phyloP scores from a whole-genome alignment of 192 early-diverging fungal genomes.

The Rhizoclosmatium sp. region DNA sequence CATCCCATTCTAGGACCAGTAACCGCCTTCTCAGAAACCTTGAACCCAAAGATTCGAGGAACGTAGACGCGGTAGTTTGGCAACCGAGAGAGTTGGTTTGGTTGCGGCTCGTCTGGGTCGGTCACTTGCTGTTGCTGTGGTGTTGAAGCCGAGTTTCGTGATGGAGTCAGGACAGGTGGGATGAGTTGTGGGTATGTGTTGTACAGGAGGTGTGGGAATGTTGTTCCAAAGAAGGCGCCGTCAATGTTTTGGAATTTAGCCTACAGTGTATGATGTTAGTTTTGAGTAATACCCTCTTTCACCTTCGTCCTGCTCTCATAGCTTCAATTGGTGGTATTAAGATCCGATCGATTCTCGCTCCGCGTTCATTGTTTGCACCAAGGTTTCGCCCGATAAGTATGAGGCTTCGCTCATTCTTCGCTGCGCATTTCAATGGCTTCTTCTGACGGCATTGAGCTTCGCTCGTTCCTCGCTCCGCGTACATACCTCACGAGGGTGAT shows the following conservation, averaged over 20 bases:
- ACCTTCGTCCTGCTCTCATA: no score
- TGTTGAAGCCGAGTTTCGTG: not conserved
- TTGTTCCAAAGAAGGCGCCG: constrained; percentile 95
- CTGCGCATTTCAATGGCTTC: no score
- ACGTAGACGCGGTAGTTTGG: constrained; percentile 71
- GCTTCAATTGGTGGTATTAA: no score
- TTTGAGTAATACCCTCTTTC: no score
- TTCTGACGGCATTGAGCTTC: not conserved
- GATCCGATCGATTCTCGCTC: no score
- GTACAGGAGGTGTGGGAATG: constrained; percentile 93
- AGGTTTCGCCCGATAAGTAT: no score
- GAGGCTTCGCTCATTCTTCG: no score
- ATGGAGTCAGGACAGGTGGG: constrained; percentile 50
- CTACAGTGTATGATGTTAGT: constrained; percentile 8
- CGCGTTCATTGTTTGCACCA: no score
- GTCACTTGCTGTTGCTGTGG: constrained; percentile 26
- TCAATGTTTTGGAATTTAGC: constrained; percentile 55
- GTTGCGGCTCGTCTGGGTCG: constrained; percentile 44
- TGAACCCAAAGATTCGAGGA: constrained; percentile 93
- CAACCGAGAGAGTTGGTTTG: constrained; percentile 11
- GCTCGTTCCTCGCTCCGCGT: not conserved
- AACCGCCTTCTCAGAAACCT: constrained; percentile 75
- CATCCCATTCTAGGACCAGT: constrained; percentile 91
- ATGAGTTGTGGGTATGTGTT: constrained; percentile 82
- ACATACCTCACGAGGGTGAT: constrained; percentile 56